Evolutionary conservation across 2,329 filamentous ascomycete species (phyloP).

Genomic region (Cercospora sojina): DNA sequence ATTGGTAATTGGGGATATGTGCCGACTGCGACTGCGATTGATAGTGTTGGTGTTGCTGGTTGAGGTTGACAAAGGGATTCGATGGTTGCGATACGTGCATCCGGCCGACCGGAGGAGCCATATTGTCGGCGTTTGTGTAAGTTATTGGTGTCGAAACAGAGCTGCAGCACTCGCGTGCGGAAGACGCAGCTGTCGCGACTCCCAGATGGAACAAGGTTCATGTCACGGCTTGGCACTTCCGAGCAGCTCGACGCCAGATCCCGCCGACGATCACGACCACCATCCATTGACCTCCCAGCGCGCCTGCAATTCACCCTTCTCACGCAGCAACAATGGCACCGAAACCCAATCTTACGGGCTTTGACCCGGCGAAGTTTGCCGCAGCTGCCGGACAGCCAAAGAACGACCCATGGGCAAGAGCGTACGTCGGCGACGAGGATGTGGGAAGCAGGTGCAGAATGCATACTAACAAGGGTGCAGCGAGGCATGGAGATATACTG

Average conservation of each 20-base stretch:
- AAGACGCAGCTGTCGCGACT: constrained; percentile 2
- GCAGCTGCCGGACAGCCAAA: constrained; percentile 63
- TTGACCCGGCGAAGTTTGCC: constrained; percentile 79
- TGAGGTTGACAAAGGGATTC: constrained; percentile 60
- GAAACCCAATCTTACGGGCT: constrained; percentile 79
- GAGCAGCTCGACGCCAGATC: constrained; percentile 8
- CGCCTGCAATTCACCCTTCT: not conserved
- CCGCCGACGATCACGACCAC: not conserved
- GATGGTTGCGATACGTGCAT: constrained; percentile 59
- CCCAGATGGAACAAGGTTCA: not conserved
- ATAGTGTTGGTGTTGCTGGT: constrained; percentile 41
- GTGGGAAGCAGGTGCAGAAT: not conserved
- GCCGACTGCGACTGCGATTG: constrained; percentile 33
- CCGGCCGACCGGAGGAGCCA: constrained; percentile 60
- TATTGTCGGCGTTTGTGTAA: constrained; percentile 36
- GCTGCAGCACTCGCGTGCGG: not conserved
- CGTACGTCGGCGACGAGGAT: constrained; percentile 46
- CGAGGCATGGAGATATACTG: constrained; percentile 92
- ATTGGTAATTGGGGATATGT: constrained; percentile 39
- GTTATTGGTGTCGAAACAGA: not conserved
- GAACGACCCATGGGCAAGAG: constrained; percentile 62
- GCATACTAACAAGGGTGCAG: constrained; percentile 49
- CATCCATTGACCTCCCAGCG: constrained; percentile 2
- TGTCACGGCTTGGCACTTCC: constrained; percentile 1
- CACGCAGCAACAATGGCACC: constrained; percentile 48